Evolutionary conservation across 2,329 filamentous ascomycete species (phyloP), one percentile per base, ranked within the genome.

Genomic region (Corniculantispora saksenae): DNA sequence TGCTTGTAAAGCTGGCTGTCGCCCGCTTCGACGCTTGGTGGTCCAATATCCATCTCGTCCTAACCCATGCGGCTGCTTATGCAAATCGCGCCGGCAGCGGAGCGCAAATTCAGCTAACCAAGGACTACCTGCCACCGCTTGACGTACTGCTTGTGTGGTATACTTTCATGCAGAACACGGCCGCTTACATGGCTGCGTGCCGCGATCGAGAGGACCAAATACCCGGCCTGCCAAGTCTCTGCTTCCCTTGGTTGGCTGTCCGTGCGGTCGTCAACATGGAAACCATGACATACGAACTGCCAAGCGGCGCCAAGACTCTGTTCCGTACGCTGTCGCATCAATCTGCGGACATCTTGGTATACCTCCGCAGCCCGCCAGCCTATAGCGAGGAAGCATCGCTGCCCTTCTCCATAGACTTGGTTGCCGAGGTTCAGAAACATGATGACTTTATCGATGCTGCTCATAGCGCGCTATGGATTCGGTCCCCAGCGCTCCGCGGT

Each of bases 11-110:
- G 38, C 55, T 58, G 17, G 55, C 55, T 4, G 40, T 58, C 12
- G 35, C 55, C 23, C 55, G 55, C 55, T 58, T 58, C 38, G 55
- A 32, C 35, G 55, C 35, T 3, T 58, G 55, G 55, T 58, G 55
- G 55, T 58, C 55, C 17, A 25, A 58, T 3, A 40, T 58, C n/a
- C 55, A 43, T 15, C 55, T 58, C n/a, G 55, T 58, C 55, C 21
- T 58, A 23, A 58, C 55, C n/a, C 55, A 58, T 40, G 55, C 55
- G 10, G 35, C 55, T 3, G 55, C 55, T 19, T 58, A 58, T 27
- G 55, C 55, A 25, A 58, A 45, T 25, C 55, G 35, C 8, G 55
- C 19, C 55, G 38, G 55, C 32, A 58, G 38, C 32, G 35, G 19
- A 43, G 35, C 21, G 6, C 32, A 58, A 6, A 25, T 54, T 54